Percentiles rank a stretch among this genome's conserved stretches.
Evolutionary conservation across 441 rosid species (phyloP).

Genomic region (Gossypium schwendimanii): DNA sequence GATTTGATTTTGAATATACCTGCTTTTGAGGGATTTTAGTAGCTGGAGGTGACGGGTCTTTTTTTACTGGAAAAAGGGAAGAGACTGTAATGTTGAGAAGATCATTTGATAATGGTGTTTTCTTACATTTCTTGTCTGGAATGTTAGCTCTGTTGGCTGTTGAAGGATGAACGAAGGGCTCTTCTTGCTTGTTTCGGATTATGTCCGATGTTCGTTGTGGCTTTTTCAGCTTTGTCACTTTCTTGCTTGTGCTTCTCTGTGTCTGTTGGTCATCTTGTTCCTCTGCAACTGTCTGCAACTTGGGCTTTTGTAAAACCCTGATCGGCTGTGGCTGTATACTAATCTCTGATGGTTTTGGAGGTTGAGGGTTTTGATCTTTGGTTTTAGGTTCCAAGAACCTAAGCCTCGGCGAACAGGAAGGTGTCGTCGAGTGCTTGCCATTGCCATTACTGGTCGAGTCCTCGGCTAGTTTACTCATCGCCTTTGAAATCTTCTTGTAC

Average conservation of each 20-base stretch:
- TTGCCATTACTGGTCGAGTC: slow-evolving; percentile 7
- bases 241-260: slow-evolving; percentile 31
- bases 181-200: slow-evolving; percentile 46
- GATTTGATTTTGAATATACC: slow-evolving; percentile 27
- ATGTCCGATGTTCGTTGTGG: slow-evolving; percentile 32
- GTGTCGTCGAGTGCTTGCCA: slow-evolving; percentile 29
- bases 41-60: slow-evolving; percentile 41
- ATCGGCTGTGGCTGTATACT: slow-evolving; percentile 11
- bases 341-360: slow-evolving; percentile 17
- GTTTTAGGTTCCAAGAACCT: slow-evolving; percentile 38
- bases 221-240: slow-evolving; percentile 30
- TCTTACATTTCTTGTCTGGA: slow-evolving; percentile 42
- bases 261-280: slow-evolving; percentile 15
- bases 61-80: slow-evolving; percentile 55
- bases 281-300: slow-evolving; percentile 19
- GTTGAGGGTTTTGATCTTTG: slow-evolving; percentile 20
- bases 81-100: slow-evolving; percentile 43
- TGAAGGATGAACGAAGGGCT: slow-evolving; percentile 33
- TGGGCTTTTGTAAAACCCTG: slow-evolving; percentile 19
- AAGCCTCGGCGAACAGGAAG: slow-evolving; percentile 49
- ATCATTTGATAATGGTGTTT: slow-evolving; percentile 35
- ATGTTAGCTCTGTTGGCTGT: slow-evolving; percentile 21
- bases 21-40: slow-evolving; percentile 39
- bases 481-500: slow-evolving; percentile 29
- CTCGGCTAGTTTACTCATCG: slow-evolving; percentile 9